Conservation (phyloP, 208 protist genomes). For the Herpetomonas samuelpessoai region DNA sequence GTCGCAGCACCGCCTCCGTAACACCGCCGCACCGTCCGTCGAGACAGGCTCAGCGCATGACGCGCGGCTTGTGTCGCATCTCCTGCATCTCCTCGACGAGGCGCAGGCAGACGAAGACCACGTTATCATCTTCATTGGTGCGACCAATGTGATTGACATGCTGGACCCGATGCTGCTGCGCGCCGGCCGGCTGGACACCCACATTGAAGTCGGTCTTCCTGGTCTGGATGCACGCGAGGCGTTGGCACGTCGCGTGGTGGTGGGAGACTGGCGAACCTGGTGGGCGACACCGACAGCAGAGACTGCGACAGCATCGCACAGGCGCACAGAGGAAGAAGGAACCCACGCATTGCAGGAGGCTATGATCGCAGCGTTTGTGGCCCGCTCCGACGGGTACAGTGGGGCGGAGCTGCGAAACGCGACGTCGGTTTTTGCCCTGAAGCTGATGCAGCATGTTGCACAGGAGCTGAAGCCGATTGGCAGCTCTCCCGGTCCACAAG, state of each 20-base stretch:
- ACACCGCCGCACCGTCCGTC: not conserved
- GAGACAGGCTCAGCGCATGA: constrained; percentile 35
- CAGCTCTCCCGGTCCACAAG: too few relatives aligned
- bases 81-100: constrained; percentile 69
- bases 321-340: too few relatives aligned
- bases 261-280: constrained; percentile 66
- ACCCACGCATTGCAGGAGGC: constrained; percentile 7
- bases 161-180: constrained; percentile 73
- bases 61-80: constrained; percentile 63
- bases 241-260: constrained; percentile 46
- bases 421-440: constrained; percentile 37
- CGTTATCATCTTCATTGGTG: constrained; percentile 71
- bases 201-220: constrained; percentile 65
- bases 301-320: not conserved
- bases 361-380: constrained; percentile 24
- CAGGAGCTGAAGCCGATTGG: not conserved
- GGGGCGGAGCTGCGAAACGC: constrained; percentile 38
- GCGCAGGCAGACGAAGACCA: constrained; percentile 58
- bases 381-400: constrained; percentile 19
- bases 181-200: constrained; percentile 75
- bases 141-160: constrained; percentile 71
- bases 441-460: constrained; percentile 18
- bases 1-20: not conserved
- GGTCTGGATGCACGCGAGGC: constrained; percentile 37
- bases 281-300: constrained; percentile 4